Evolutionary conservation across 495 filamentous ascomycete species (phyloP).

Genomic region (Bathelium albidoporum): DNA sequence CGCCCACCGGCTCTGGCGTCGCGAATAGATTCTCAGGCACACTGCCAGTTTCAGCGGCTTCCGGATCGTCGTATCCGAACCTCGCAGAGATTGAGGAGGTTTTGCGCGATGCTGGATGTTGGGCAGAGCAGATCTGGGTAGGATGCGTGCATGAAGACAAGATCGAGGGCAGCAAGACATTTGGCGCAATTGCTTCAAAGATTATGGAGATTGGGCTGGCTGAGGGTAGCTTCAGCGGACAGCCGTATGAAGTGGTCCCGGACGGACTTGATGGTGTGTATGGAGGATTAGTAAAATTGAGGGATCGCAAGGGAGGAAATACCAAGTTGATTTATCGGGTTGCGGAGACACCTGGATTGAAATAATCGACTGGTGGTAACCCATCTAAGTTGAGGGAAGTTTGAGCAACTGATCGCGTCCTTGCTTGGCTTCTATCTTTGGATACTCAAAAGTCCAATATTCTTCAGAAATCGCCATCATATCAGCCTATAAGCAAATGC

Average conservation of each 20-base stretch:
- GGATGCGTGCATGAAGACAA: background rate
- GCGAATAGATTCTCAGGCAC: background rate
- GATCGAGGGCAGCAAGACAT: background rate
- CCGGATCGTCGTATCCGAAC: background rate
- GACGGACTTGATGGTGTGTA: conserved; percentile 42
- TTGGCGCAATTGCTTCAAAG: conserved; percentile 1
- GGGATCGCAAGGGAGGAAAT: conserved; percentile 43
- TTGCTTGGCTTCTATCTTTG: too few relatives aligned
- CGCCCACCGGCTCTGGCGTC: background rate
- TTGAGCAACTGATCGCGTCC: too few relatives aligned
- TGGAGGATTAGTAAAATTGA: conserved; percentile 42
- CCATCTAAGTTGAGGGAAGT: too few relatives aligned
- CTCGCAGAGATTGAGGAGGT: background rate
- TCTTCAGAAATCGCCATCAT: too few relatives aligned
- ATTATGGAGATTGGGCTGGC: conserved; percentile 38
- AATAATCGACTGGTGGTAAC: too few relatives aligned
- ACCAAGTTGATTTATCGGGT: conserved; percentile 44
- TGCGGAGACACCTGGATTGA: conserved; percentile 13
- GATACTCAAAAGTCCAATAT: too few relatives aligned
- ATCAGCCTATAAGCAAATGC: too few relatives aligned
- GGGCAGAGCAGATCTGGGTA: background rate
- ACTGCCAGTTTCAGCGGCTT: too few relatives aligned
- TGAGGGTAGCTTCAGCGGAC: conserved; percentile 40
- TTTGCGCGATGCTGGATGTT: background rate
- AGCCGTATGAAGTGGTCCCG: conserved; percentile 36